A percentile compares a stretch with the other conserved stretches of the same genome.
Conservation (phyloP, 1,139 yeast species). For the Kodamaea alishanica region DNA sequence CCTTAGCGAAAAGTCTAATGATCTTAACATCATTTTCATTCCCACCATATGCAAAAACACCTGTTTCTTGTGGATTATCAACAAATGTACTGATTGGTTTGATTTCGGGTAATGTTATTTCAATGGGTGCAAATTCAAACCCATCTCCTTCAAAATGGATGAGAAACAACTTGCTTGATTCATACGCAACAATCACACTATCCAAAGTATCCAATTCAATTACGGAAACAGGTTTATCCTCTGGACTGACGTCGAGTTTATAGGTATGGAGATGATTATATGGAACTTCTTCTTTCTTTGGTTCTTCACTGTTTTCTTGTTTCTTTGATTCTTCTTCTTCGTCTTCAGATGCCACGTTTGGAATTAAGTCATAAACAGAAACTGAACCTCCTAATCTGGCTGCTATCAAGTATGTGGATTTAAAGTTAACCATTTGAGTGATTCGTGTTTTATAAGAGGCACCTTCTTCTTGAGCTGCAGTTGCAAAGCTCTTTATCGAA, state of each 20-base stretch:
- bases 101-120: conserved; percentile 25
- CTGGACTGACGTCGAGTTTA: conserved; percentile 19
- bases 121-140: conserved; percentile 30
- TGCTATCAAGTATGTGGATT: conserved; percentile 36
- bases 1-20: conserved; percentile 35
- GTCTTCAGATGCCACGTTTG: conserved; percentile 8
- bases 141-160: conserved; percentile 30
- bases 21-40: conserved; percentile 64
- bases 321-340: conserved; percentile 24
- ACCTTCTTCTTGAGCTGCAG: conserved; percentile 27
- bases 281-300: conserved; percentile 9
- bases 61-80: conserved; percentile 40
- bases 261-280: conserved; percentile 24
- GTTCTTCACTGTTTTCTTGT: conserved; percentile 2
- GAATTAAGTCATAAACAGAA: conserved; percentile 31
- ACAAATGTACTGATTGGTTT: conserved; percentile 49
- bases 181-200: conserved; percentile 38
- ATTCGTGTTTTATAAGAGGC: conserved; percentile 27
- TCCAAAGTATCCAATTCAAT: conserved; percentile 26
- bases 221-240: conserved; percentile 35
- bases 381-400: conserved; percentile 43
- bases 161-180: conserved; percentile 49
- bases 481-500: conserved; percentile 34
- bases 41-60: conserved; percentile 69
- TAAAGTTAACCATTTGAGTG: conserved; percentile 23